Evolutionary conservation across 2,329 filamentous ascomycete genomes (phyloP), one percentile per base, ranked within the genome.

Genomic region (Phoma sp.): DNA sequence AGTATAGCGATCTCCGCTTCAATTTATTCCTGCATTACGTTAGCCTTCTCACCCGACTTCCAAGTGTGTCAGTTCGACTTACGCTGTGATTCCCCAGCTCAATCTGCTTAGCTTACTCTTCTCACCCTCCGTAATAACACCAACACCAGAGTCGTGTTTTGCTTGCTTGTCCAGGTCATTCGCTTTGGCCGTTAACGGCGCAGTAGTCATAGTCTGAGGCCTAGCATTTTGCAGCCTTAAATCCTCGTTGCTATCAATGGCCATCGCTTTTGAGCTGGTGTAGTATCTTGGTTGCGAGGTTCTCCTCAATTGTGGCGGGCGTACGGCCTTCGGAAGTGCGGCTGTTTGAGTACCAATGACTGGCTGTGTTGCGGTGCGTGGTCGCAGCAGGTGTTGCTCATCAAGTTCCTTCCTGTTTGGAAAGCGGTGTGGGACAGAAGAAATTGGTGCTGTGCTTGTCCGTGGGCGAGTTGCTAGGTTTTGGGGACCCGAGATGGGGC

Each of bases 271-370:
- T 1, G 45, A 28, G 18, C 51, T 43, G 4, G 61, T 56, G 37
- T 66, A 68, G 30, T 66, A 68, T 12, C 62, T 45, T 1, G 58
- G 45, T 12, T 54, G 51, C 10, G 55, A 56, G n/a, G 29, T 52
- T n/a, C 53, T 29, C 14, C 54, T 45, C 20, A 18, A 42, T 5
- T 45, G 53, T n/a, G 34, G 11, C 6, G 36, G 45, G 5, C 40
- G 47, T 2, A 33, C 20, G 12, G 25, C 33, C 15, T 42, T 43
- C 11, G 46, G 30, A 1, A 47, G 29, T 6, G 28, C 28, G 10
- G 43, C 26, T 11, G 38, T 23, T 18, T 45, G 25, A 3, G 43
- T 47, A 15, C 12, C 14, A 4, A 28, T 33, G 14, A 37, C 17
- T 7, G 51, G 33, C 5, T 40, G 25, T 18, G 51, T 40, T 14